phyloP scores from a whole-genome alignment of 176 grass and related monocot species.

The Aegilops tauschii region DNA sequence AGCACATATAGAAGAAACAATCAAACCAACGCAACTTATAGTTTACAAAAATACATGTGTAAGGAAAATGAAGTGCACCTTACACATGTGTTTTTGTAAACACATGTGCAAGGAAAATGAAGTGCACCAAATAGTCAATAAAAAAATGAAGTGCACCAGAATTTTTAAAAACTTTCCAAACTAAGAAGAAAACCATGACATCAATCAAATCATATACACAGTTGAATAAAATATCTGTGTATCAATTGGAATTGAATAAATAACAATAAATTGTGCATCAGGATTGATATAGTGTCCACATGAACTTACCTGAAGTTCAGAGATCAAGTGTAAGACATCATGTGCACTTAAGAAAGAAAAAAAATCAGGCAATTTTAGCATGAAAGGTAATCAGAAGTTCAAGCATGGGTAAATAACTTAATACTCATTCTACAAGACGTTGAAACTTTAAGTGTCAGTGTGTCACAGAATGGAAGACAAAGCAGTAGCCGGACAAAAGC shows the following conservation, averaged over 20 bases:
- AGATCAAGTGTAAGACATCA: constrained; percentile 69
- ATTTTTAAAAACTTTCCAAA: background rate
- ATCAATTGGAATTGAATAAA: background rate
- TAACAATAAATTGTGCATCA: constrained; percentile 1
- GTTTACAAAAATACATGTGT: background rate
- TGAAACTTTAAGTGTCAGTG: background rate
- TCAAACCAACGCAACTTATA: background rate
- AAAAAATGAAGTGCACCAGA: background rate
- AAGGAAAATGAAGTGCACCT: background rate
- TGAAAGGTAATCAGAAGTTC: background rate
- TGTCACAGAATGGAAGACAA: background rate
- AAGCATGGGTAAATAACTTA: background rate
- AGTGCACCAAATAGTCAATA: no score
- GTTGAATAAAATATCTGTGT: background rate
- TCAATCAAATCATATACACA: background rate
- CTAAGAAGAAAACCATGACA: background rate
- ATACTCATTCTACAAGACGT: background rate
- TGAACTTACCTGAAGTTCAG: constrained; percentile 62
- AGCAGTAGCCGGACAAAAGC: background rate
- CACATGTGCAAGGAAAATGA: background rate
- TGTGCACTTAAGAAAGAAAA: constrained; percentile 33
- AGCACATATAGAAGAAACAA: background rate
- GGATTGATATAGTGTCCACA: constrained; percentile 10
- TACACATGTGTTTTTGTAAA: background rate
- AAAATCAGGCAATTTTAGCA: background rate